Percentiles rank a stretch among this genome's conserved stretches.
Conservation (phyloP, 805 yeast species). For the Wickerhamomyces bisporus region DNA sequence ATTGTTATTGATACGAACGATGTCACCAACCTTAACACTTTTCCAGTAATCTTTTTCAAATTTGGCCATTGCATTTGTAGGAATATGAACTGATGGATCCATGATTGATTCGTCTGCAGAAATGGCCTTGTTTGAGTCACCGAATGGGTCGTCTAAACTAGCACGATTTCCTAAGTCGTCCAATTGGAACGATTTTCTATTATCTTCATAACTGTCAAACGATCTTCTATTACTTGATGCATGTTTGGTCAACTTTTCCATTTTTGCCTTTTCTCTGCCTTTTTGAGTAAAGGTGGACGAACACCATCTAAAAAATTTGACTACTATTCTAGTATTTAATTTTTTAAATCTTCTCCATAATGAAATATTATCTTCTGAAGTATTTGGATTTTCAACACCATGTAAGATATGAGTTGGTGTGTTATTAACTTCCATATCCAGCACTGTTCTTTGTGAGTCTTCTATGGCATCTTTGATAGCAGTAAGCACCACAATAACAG, state of each 20-base stretch:
- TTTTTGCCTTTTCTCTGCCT: slow-evolving; percentile 15
- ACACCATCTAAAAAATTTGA: slow-evolving; percentile 11
- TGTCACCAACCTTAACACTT: slow-evolving; percentile 66
- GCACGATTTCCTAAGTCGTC: background rate
- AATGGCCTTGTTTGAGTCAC: background rate
- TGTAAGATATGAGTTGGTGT: slow-evolving; percentile 59
- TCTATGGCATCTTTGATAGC: slow-evolving; percentile 78
- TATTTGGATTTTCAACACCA: slow-evolving; percentile 52
- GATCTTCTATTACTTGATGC: slow-evolving; percentile 3
- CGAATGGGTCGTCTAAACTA: slow-evolving; percentile 1
- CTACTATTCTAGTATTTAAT: slow-evolving; percentile 1
- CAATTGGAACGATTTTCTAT: slow-evolving; percentile 3
- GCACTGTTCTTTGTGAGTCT: slow-evolving; percentile 67
- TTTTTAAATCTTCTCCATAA: slow-evolving; percentile 30
- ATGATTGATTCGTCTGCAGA: background rate
- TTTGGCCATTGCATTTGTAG: slow-evolving; percentile 11
- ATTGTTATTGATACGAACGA: slow-evolving; percentile 62
- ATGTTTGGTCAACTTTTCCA: slow-evolving; percentile 6
- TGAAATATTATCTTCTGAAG: slow-evolving; percentile 53
- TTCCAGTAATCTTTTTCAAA: slow-evolving; percentile 50
- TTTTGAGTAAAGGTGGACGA: slow-evolving; percentile 22
- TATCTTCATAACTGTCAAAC: slow-evolving; percentile 1
- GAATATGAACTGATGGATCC: slow-evolving; percentile 1
- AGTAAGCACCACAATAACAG: slow-evolving; percentile 69
- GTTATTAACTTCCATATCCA: slow-evolving; percentile 72